Base-by-base conservation (phyloP, 1,284 basidiomycete genomes). In the Trametes polyzona region DNA sequence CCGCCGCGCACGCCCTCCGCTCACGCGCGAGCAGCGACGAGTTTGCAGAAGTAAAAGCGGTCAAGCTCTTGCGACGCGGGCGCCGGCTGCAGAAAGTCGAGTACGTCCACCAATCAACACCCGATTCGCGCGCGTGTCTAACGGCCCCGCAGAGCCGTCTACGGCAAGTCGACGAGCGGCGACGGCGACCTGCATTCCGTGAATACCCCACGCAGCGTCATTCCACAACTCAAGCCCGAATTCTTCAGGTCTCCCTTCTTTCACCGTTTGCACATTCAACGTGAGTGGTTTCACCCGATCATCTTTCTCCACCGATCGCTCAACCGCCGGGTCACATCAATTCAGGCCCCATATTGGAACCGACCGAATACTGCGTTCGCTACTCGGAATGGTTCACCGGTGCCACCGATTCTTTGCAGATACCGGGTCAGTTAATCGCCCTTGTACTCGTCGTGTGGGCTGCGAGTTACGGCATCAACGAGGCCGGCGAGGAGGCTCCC, bases 191-290 rank as follows among this genome's bases (percentile, higher is more conserved):
- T 74, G 24, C 67, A 68, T 55, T 52, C 65, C 11, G 59, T 73
- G 44, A 62, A 69, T 9, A 65, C 73, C 30, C 69, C 73, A 1
- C 63, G 71, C 41, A 79, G 74, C 58, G 76, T 75, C 43, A 90
- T 93, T 37, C 91, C 93, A 1, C 81, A 81, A 39, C 80, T 95
- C 37, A 83, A 86, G 30, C 78, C 81, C 9, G 84, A 90, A 55
- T 95, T 96, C 71, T 93, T 95, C 70, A 77, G 79, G 36, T 94
- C 92, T 1, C 76, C 84, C 0, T 96, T 95, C 72, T 96, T 92
- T 78, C 78, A 80, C 26, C 84, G 87, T 71, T 92, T 95, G 67
- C 83, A 86, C 58, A 76, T 93, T 26, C 93, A 95, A 70, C 84
- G 93, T 95, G 69, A 73, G 82, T 76, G 6, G 17, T 36, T 42